Base-by-base conservation (phyloP, 495 filamentous ascomycete species). In the Antarctomyces pellizariae region DNA sequence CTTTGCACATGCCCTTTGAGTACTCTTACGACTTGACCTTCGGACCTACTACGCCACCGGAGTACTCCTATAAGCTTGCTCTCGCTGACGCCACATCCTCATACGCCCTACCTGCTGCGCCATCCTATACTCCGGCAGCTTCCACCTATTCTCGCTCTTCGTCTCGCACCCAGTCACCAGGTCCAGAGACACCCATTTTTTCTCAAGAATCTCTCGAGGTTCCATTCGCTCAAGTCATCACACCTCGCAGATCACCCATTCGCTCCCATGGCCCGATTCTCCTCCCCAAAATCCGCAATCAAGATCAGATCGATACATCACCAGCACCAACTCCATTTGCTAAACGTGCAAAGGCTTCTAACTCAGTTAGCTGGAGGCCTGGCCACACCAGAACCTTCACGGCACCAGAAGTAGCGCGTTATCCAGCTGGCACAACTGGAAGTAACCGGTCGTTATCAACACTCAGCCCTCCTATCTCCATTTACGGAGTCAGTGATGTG, bases 201-300 rank as follows among this genome's bases (percentile, higher is more conserved):
- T 71, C 64, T 9, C 54, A 63, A 34, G 66, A 76, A 44, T 84
- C 79, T 35, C 75, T 79, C 30, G 75, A 71, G 47, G 37, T 48
- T 6, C 31, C 42, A 25, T 56, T 64, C 50, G 83, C 77, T 13
- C 53, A 59, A 31, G 52, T 62, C 30, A 84, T 75, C 26, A 83
- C 74, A 18, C 79, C 80, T 11, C 56, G 57, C 23, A 51, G 52
- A 19, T 76, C 74, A 14, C 80, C 80, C 29, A 66, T 82, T 37
- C 59, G 71, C 13, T 71, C 80, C 18, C 66, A 75, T 54, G 82
- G 78, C 7, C 78, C 79, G 18, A 53, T 75, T 15, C 60, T 93
- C 28, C 58, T 93, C 15, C 83, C 83, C 32, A 83, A 76, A 57
- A 78, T 90, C 49, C 64, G 82, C 25, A 64, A 64, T 33, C 78